These are phyloP conservation scores for Metschnikowia sp. DNA, from an alignment of 805 yeast genomes.

Conservation along the genomic window DNA sequence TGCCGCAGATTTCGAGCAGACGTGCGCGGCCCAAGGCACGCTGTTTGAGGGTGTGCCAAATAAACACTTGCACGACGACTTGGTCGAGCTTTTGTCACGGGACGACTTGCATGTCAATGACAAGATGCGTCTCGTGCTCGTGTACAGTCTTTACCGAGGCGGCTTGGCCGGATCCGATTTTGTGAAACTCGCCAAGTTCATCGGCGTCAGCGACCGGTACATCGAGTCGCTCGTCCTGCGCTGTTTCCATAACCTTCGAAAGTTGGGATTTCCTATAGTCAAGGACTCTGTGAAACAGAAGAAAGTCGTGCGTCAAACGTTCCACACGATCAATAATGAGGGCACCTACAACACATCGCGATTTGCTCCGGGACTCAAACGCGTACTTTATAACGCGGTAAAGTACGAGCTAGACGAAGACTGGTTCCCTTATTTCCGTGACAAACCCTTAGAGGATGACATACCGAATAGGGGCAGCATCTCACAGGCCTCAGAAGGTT, in stretches of 20 bases:
- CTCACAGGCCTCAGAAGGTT: neutral
- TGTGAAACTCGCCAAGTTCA: slow-evolving; percentile 59
- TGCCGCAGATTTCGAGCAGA: slow-evolving; percentile 83
- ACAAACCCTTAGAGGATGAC: slow-evolving; percentile 60
- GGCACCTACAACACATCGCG: slow-evolving; percentile 65
- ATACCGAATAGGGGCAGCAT: slow-evolving; percentile 19
- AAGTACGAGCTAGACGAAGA: slow-evolving; percentile 52
- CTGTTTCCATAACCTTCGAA: slow-evolving; percentile 39
- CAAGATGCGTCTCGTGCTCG: slow-evolving; percentile 67
- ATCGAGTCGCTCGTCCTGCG: slow-evolving; percentile 57
- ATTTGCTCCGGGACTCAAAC: slow-evolving; percentile 65
- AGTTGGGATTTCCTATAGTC: slow-evolving; percentile 56
- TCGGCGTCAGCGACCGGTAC: slow-evolving; percentile 42
- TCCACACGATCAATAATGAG: slow-evolving; percentile 53
- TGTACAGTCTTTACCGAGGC: slow-evolving; percentile 78
- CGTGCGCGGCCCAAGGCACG: slow-evolving; percentile 68
- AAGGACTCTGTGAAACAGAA: slow-evolving; percentile 40
- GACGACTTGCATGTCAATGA: slow-evolving; percentile 54
- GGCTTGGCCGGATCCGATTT: slow-evolving; percentile 77
- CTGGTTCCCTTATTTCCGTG: slow-evolving; percentile 70
- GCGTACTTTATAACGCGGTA: slow-evolving; percentile 51
- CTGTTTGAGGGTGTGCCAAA: slow-evolving; percentile 64
- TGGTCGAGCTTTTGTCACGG: slow-evolving; percentile 53
- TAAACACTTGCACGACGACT: slow-evolving; percentile 56
- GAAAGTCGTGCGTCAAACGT: slow-evolving; percentile 46